Conservation (phyloP, 106 monocot species). For the Phalaenopsis equestris region DNA sequence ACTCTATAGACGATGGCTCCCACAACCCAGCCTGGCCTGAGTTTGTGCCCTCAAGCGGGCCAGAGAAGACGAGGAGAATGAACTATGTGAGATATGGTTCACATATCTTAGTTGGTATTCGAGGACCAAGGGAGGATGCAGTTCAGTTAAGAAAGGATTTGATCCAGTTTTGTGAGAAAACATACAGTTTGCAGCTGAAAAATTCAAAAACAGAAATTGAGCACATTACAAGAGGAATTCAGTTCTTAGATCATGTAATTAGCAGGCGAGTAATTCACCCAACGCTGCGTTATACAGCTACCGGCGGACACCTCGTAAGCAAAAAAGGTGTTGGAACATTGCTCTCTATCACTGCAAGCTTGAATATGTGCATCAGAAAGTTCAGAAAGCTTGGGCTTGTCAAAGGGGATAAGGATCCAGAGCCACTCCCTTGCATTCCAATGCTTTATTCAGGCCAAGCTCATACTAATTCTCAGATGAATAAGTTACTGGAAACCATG, state of each 20-base stretch:
- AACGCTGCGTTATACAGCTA: constrained; percentile 69
- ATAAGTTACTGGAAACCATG: constrained; percentile 95
- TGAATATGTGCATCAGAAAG: constrained; percentile 58
- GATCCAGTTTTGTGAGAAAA: constrained; percentile 66
- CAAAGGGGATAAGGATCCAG: constrained; percentile 90
- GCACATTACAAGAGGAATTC: constrained; percentile 83
- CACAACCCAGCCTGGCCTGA: constrained; percentile 97
- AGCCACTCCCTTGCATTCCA: constrained; percentile 80
- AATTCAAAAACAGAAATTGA: constrained; percentile 76
- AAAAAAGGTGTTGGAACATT: constrained; percentile 85
- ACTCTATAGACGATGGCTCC: constrained; percentile 58
- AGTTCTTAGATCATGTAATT: constrained; percentile 91
- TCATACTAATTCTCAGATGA: constrained; percentile 96
- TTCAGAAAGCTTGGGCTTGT: constrained; percentile 82
- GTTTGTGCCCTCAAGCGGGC: constrained; percentile 76
- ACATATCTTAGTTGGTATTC: constrained; percentile 70
- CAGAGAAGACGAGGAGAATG: constrained; percentile 72
- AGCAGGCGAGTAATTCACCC: constrained; percentile 69
- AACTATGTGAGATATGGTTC: constrained; percentile 80
- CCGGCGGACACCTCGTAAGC: constrained; percentile 70
- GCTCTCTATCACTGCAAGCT: constrained; percentile 79
- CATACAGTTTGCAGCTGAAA: constrained; percentile 49
- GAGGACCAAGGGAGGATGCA: constrained; percentile 85
- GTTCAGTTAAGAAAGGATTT: constrained; percentile 52
- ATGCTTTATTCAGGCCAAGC: constrained; percentile 97